Conservation (phyloP, 768 basidiomycete genomes). For the Kondoa subrosea region DNA sequence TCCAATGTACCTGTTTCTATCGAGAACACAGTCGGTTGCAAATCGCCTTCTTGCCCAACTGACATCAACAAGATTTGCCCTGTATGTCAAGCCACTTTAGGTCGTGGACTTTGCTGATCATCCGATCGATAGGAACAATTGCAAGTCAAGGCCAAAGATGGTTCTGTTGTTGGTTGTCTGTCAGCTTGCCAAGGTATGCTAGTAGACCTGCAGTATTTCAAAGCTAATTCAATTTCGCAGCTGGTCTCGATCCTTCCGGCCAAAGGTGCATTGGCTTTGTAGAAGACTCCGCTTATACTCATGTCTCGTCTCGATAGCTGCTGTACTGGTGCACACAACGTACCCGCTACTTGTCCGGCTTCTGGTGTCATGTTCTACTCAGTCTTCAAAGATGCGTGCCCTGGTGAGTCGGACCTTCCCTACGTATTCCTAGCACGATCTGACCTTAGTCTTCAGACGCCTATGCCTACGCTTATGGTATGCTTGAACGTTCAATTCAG, state of each 20-base stretch:
- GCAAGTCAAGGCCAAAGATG: not conserved
- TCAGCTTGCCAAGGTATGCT: not conserved
- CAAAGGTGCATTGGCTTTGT: too few relatives aligned
- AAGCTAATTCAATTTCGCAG: not conserved
- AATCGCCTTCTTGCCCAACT: not conserved
- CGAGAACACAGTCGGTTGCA: not conserved
- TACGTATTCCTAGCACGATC: too few relatives aligned
- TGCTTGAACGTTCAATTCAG: too few relatives aligned
- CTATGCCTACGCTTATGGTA: too few relatives aligned
- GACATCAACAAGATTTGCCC: not conserved
- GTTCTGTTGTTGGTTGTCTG: not conserved
- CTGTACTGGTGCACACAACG: not conserved
- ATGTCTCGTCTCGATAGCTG: too few relatives aligned
- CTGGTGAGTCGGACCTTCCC: too few relatives aligned
- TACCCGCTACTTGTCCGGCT: not conserved
- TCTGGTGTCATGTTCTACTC: not conserved
- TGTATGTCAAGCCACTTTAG: not conserved
- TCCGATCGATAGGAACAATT: not conserved
- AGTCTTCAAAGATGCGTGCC: not conserved
- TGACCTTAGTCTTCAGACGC: too few relatives aligned
- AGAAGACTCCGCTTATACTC: too few relatives aligned
- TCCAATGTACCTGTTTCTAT: not conserved
- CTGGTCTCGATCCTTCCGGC: not conserved
- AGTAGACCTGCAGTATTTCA: too few relatives aligned
- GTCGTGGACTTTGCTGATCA: not conserved